Conservation (phyloP, 2,329 filamentous ascomycete species). For the Leptographium flavum region DNA sequence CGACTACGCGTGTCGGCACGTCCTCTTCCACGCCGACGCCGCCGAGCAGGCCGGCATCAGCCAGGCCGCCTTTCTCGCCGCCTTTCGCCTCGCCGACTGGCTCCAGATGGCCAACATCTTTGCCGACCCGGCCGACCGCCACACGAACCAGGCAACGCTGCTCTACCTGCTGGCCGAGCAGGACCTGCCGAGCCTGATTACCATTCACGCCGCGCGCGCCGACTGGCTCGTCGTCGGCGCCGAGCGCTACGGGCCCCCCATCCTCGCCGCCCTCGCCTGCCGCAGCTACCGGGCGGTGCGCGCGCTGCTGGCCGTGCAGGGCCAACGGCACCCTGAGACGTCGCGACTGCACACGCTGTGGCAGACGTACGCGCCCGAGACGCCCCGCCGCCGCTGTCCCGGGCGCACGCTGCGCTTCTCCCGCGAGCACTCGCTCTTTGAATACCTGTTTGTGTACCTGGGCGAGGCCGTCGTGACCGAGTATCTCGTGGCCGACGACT, state of each 20-base stretch:
- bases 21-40: conserved; percentile 26
- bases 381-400: background rate
- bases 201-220: background rate
- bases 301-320: background rate
- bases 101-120: conserved; percentile 15
- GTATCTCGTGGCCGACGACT: too few species aligned
- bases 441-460: too few species aligned
- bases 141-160: background rate
- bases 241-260: background rate
- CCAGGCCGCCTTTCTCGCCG: conserved; percentile 18
- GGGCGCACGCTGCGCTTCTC: too few species aligned
- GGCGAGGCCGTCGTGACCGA: too few species aligned
- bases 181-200: background rate
- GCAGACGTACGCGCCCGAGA: background rate
- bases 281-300: background rate
- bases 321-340: background rate
- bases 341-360: background rate
- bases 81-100: conserved; percentile 16
- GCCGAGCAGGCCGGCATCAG: conserved; percentile 16
- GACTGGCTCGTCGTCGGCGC: background rate
- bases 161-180: background rate
- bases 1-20: conserved; percentile 25
- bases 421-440: too few species aligned
- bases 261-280: background rate
- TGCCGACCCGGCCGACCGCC: conserved; percentile 8